These are phyloP conservation scores for Exophiala phaeomuriformis DNA, from an alignment of 2,329 filamentous ascomycete species.

Conservation along the genomic window DNA sequence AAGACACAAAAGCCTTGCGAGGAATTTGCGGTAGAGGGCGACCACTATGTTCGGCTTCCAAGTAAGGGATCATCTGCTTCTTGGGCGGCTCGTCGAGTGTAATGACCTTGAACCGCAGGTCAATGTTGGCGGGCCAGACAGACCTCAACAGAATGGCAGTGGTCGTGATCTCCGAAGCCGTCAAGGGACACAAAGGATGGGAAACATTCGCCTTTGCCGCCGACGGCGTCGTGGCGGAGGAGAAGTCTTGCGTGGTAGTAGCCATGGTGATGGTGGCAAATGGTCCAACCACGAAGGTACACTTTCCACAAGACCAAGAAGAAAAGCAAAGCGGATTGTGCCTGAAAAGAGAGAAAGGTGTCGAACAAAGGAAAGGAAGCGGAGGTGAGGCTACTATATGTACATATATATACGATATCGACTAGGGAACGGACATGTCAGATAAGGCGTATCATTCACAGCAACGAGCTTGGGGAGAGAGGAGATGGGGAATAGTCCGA, in stretches of 20 bases:
- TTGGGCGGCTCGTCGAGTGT: slow-evolving; percentile 61
- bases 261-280: slow-evolving; percentile 14
- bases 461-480: too few species aligned
- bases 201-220: slow-evolving; percentile 18
- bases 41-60: slow-evolving; percentile 54
- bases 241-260: slow-evolving; percentile 19
- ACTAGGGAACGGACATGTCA: too few species aligned
- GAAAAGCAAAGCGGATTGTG: neutral
- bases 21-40: slow-evolving; percentile 43
- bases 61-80: slow-evolving; percentile 51
- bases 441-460: too few species aligned
- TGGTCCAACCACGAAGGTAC: neutral
- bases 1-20: slow-evolving; percentile 47
- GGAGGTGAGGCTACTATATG: too few species aligned
- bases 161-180: slow-evolving; percentile 28
- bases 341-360: neutral
- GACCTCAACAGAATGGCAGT: slow-evolving; percentile 26
- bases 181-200: slow-evolving; percentile 30
- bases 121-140: slow-evolving; percentile 28
- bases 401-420: too few species aligned
- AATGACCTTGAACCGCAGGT: slow-evolving; percentile 55
- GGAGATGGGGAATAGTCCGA: too few species aligned
- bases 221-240: slow-evolving; percentile 6
- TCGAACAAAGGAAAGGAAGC: too few species aligned
- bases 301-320: neutral